These are phyloP conservation scores for Leccinellum rugosiceps DNA, from an alignment of 768 basidiomycete genomes.

Conservation along the genomic window DNA sequence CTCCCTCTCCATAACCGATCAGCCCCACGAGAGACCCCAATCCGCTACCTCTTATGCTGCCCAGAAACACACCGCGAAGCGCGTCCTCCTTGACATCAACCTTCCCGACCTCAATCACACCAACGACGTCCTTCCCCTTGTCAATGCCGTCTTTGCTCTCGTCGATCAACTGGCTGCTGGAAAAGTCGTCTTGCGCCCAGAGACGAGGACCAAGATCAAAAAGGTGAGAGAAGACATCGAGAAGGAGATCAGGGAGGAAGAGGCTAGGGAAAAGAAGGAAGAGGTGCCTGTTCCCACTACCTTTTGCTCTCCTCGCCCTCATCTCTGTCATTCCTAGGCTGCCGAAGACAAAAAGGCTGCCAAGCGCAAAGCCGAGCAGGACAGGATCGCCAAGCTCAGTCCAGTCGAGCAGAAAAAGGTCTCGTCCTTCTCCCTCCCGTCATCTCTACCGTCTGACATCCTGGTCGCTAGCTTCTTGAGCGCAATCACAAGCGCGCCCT, in stretches of 20 bases:
- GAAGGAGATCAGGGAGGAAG: slow-evolving; percentile 64
- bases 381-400: slow-evolving; percentile 67
- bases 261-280: slow-evolving; percentile 64
- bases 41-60: slow-evolving; percentile 46
- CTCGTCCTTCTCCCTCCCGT: neutral
- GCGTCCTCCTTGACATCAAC: slow-evolving; percentile 65
- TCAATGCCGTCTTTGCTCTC: slow-evolving; percentile 69
- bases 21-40: slow-evolving; percentile 68
- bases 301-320: neutral
- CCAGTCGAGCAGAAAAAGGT: slow-evolving; percentile 85
- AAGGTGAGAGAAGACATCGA: slow-evolving; percentile 72
- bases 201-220: slow-evolving; percentile 75
- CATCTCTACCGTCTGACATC: slow-evolving; percentile 1
- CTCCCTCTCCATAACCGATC: slow-evolving; percentile 86
- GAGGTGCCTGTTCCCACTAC: slow-evolving; percentile 43
- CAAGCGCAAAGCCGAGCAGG: slow-evolving; percentile 72
- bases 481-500: slow-evolving; percentile 73
- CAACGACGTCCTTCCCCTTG: slow-evolving; percentile 49
- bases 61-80: slow-evolving; percentile 51
- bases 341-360: slow-evolving; percentile 69
- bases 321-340: slow-evolving; percentile 32
- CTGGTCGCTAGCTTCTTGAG: slow-evolving; percentile 51
- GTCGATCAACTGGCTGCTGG: slow-evolving; percentile 57
- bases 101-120: slow-evolving; percentile 50
- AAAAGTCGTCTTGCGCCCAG: slow-evolving; percentile 65